Percentiles rank a stretch among this genome's conserved stretches.
Evolutionary conservation across 306 rosid genomes (phyloP).

Genomic region (Psophocarpus tetragonolobus): DNA sequence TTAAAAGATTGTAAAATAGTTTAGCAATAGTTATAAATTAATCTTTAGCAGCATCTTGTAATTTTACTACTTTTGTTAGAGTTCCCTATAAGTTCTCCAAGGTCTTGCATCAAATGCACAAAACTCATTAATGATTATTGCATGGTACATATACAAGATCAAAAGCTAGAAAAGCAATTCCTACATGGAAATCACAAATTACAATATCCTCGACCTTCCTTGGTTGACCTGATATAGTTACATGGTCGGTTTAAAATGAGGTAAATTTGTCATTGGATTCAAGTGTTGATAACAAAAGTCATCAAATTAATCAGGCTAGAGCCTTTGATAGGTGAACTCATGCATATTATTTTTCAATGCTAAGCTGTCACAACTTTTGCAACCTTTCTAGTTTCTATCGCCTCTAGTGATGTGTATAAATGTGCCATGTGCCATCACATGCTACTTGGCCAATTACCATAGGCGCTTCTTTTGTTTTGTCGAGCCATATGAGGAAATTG

Average conservation of each 20-base stretch:
- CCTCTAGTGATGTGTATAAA: not conserved
- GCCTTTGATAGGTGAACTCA: slow-evolving; percentile 47
- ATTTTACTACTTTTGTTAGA: not conserved
- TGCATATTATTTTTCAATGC: slow-evolving; percentile 22
- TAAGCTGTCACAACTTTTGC: not conserved
- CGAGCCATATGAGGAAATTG: slow-evolving; percentile 25
- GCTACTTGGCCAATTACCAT: not conserved
- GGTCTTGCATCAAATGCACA: not conserved
- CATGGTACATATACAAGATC: slow-evolving; percentile 2
- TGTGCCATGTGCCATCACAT: not conserved
- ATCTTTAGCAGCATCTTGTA: not conserved
- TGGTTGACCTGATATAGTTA: not conserved
- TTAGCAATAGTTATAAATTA: slow-evolving; percentile 23
- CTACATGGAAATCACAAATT: not conserved
- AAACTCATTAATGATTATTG: slow-evolving; percentile 15
- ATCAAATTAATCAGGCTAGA: slow-evolving; percentile 46
- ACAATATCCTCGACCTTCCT: not conserved
- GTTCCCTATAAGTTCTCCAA: slow-evolving; percentile 24
- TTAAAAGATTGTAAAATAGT: slow-evolving; percentile 19
- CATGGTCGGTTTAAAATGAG: not conserved
- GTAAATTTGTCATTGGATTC: slow-evolving; percentile 51
- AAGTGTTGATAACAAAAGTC: slow-evolving; percentile 66
- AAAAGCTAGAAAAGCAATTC: not conserved
- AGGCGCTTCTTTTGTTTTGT: not conserved
- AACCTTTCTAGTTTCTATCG: not conserved